These are phyloP conservation scores for Castanea mollissima DNA, from an alignment of 306 rosid genomes.

Conservation along the genomic window DNA sequence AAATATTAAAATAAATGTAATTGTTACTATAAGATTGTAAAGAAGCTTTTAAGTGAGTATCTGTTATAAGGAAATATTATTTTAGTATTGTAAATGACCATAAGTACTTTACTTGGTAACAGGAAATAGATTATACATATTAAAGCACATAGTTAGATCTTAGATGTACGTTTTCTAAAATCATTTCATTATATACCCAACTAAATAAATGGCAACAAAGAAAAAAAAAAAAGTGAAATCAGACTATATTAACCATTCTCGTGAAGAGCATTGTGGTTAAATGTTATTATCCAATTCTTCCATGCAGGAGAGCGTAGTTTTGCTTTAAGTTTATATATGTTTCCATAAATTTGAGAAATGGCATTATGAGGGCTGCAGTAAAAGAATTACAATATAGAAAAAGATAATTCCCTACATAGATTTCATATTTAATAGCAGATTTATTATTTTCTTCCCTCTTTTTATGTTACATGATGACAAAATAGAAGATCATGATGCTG, in stretches of 20 bases:
- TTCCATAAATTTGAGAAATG: not conserved
- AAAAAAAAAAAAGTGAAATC: too few species aligned
- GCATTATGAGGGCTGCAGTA: not conserved
- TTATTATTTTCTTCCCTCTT: too few species aligned
- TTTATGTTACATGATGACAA: too few species aligned
- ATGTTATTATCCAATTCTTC: too few species aligned
- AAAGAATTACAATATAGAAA: not conserved
- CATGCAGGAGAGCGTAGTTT: too few species aligned
- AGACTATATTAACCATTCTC: too few species aligned
- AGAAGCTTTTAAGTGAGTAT: not conserved
- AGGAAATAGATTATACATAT: too few species aligned
- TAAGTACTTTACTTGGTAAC: not conserved
- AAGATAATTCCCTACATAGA: not conserved
- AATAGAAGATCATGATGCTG: too few species aligned
- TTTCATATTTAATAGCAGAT: too few species aligned
- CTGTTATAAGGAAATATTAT: not conserved
- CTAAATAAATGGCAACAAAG: not conserved
- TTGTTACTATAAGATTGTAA: not conserved
- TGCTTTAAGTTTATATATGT: not conserved
- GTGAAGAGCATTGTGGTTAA: too few species aligned
- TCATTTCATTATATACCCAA: not conserved
- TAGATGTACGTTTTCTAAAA: not conserved
- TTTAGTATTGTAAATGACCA: not conserved
- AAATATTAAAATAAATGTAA: not conserved
- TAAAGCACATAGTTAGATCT: too few species aligned